Evolutionary conservation across 495 filamentous ascomycete genomes (phyloP), one percentile per base, ranked within the genome.

Genomic region (Staphylotrichum tortipilum): DNA sequence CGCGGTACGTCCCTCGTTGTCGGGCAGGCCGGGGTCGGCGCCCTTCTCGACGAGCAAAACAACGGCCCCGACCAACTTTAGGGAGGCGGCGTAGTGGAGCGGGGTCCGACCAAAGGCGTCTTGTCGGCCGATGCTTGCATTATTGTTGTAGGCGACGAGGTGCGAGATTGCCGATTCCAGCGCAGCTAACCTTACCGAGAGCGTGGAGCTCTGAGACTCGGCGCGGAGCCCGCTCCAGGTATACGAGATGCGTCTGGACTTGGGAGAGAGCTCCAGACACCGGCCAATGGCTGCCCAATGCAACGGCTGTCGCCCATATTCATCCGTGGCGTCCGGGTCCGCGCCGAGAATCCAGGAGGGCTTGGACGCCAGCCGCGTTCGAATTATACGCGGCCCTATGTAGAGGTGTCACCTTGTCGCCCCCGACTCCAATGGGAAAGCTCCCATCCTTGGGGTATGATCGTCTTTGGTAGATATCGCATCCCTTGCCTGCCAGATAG

Each of bases 61-160:
- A 3, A 44, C 28, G 9, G 41, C 41, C 2, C n/a, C 15, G 17
- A 14, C 14, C 15, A 19, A 17, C 17, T 44, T 44, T 18, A 44
- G 19, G 8, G 14, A 33, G 15, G 41, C 41, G 17, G 41, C 41
- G 41, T 44, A 44, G 2, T 44, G 26, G n/a, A 44, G 26, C 10
- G 41, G 41, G 26, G 41, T 44, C 17, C 26, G 41, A 28, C 41
- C 41, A 4, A 44, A 44, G 41, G 41, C 28, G 28, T 44, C 41
- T 19, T 30, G 26, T 4, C 26, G 26, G 41, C n/a, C 15, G 28
- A 31, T 12, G 28, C 41, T 44, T 29, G 26, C 41, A 28, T 11
- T 31, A n/a, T n/a, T n/a, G 15, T 12, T 38, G 17, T 43, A 15
- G 40, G 24, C n/a, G 15, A 44, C 5, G 26, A 44, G 26, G 2